Conservation (phyloP, 768 basidiomycete species). For the Kwoniella dendrophila region DNA sequence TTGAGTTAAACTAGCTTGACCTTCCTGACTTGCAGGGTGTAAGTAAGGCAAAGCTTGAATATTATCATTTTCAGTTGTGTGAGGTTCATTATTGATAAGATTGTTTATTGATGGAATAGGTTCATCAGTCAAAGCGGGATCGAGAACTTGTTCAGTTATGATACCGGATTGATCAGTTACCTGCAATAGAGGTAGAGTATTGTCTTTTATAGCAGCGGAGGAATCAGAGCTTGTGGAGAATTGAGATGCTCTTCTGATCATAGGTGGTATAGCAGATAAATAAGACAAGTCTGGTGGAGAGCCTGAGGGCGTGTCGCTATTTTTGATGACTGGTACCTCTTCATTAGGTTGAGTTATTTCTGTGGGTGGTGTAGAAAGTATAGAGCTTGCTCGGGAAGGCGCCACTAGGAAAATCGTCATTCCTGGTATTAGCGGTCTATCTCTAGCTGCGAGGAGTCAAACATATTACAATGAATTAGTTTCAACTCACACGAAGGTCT, state of each 20-base stretch:
- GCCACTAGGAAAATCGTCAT: not conserved
- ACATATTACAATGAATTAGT: not conserved
- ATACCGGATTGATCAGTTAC: not conserved
- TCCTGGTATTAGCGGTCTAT: not conserved
- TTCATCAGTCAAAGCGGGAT: too few relatives aligned
- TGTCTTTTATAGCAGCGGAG: too few relatives aligned
- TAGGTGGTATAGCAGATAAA: not conserved
- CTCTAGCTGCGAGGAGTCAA: too few relatives aligned
- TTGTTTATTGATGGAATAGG: too few relatives aligned
- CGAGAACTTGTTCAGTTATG: not conserved
- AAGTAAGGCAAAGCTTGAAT: too few relatives aligned
- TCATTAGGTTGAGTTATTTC: not conserved
- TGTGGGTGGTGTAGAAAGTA: not conserved
- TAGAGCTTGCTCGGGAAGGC: not conserved
- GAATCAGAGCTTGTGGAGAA: not conserved
- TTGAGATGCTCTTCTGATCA: slow-evolving; percentile 5
- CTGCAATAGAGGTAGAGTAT: not conserved
- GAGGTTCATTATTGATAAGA: too few relatives aligned
- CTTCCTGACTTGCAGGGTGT: too few relatives aligned
- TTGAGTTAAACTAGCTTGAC: too few relatives aligned
- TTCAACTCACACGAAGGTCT: slow-evolving; percentile 2
- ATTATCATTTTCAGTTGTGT: too few relatives aligned
- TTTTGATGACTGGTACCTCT: not conserved
- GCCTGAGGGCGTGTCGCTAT: not conserved
- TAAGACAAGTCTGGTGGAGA: slow-evolving; percentile 1